Conservation (phyloP, 139 green algal species). For the Auxenochlorella pyrenoidosa region DNA sequence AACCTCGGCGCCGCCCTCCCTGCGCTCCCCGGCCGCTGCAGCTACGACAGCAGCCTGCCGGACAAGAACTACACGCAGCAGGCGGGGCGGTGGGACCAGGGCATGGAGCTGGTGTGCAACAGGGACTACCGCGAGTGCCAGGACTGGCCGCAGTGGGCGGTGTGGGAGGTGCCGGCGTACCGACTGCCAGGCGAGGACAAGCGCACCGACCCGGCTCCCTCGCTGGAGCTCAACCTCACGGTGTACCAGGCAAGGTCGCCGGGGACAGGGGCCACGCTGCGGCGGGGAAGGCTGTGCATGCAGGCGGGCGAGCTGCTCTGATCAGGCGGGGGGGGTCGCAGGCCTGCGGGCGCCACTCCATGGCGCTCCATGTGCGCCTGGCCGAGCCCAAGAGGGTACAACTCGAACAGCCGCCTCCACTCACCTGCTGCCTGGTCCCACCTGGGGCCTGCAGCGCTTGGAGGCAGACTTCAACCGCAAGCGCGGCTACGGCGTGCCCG, state of each 20-base stretch:
- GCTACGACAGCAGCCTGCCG: conserved; percentile 1
- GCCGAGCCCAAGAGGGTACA: too few species aligned
- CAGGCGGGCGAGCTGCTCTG: too few species aligned
- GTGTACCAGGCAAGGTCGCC: too few species aligned
- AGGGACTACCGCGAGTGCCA: not conserved
- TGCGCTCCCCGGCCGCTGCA: too few species aligned
- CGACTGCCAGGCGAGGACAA: conserved; percentile 2
- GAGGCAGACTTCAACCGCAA: not conserved
- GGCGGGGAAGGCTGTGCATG: too few species aligned
- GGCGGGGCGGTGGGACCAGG: not conserved
- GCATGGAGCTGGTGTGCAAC: conserved; percentile 11
- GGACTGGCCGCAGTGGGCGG: not conserved
- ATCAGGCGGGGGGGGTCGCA: too few species aligned
- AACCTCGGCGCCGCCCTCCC: too few species aligned
- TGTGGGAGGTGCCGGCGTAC: conserved; percentile 1
- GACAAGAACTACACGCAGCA: not conserved
- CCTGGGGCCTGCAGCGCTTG: not conserved
- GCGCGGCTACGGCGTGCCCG: not conserved
- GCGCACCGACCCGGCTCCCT: conserved; percentile 1
- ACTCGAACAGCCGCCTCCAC: too few species aligned
- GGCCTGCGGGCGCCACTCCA: too few species aligned
- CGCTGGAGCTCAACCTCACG: too few species aligned
- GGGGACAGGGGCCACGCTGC: too few species aligned
- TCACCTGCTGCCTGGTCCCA: not conserved
- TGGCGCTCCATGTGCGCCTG: too few species aligned